Conservation (phyloP, 1,139 yeast genomes). For the Candida tetrigidarum region DNA sequence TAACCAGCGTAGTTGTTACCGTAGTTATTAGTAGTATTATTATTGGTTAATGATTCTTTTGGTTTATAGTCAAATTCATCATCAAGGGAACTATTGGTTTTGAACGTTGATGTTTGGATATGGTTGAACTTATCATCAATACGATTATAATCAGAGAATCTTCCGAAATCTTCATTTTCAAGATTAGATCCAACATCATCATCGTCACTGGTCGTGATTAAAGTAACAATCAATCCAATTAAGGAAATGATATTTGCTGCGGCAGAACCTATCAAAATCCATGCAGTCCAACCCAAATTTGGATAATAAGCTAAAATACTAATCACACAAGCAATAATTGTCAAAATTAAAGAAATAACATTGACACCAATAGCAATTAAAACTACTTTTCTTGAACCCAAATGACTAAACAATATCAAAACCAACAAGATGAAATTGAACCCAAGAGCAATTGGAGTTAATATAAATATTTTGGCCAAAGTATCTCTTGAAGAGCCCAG, state of each 20-base stretch:
- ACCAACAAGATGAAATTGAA: conserved; percentile 56
- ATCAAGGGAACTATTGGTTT: conserved; percentile 23
- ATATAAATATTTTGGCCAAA: conserved; percentile 71
- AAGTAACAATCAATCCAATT: conserved; percentile 29
- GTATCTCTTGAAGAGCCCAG: conserved; percentile 53
- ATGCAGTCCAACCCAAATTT: conserved; percentile 66
- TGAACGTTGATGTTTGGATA: conserved; percentile 17
- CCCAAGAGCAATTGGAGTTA: conserved; percentile 85
- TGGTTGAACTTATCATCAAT: conserved; percentile 17
- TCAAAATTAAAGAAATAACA: conserved; percentile 52
- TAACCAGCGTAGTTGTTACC: not conserved
- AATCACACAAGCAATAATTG: conserved; percentile 58
- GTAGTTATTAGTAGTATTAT: conserved; percentile 2
- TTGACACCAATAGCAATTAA: conserved; percentile 33
- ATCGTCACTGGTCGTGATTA: conserved; percentile 22
- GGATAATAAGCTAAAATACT: conserved; percentile 64
- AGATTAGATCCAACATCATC: conserved; percentile 24
- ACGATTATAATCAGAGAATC: conserved; percentile 13
- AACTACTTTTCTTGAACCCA: conserved; percentile 21
- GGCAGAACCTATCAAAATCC: conserved; percentile 71
- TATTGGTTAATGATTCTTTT: not conserved
- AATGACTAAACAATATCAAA: conserved; percentile 38
- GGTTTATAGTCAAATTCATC: conserved; percentile 35
- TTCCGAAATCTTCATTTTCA: conserved; percentile 11
- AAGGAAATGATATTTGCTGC: conserved; percentile 50